phyloP scores from a whole-genome alignment of 2,329 filamentous ascomycete genomes.

The Zymoseptoria brevis region DNA sequence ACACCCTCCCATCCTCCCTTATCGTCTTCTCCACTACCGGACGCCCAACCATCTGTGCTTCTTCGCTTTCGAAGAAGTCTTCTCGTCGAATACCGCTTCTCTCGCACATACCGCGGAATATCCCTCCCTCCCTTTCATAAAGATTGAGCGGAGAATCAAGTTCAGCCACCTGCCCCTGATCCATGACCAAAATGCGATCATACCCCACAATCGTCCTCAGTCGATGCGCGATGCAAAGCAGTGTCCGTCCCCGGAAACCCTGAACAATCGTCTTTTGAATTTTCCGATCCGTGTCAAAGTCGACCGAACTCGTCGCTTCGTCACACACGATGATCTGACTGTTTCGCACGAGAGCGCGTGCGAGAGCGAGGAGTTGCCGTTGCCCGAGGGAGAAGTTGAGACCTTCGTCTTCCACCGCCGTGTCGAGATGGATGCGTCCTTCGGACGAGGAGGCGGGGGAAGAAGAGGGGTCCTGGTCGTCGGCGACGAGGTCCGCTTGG shows the following conservation, averaged over 20 bases:
- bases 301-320: slow-evolving; percentile 86
- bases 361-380: slow-evolving; percentile 89
- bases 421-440: slow-evolving; percentile 74
- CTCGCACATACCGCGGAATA: slow-evolving; percentile 87
- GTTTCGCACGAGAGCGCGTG: slow-evolving; percentile 77
- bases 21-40: not conserved
- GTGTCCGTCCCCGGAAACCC: slow-evolving; percentile 76
- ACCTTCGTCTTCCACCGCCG: slow-evolving; percentile 82
- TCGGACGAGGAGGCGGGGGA: slow-evolving; percentile 6
- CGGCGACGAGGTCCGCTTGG: slow-evolving; percentile 63
- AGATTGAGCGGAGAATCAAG: slow-evolving; percentile 67
- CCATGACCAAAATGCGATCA: slow-evolving; percentile 96
- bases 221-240: slow-evolving; percentile 87
- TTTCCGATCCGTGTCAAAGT: slow-evolving; percentile 94
- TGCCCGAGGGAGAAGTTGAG: slow-evolving; percentile 94
- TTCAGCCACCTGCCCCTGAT: slow-evolving; percentile 78
- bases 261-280: slow-evolving; percentile 83
- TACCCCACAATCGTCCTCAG: slow-evolving; percentile 86
- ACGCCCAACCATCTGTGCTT: slow-evolving; percentile 16
- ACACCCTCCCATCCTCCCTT: too few species aligned
- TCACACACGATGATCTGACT: slow-evolving; percentile 94
- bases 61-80: slow-evolving; percentile 36
- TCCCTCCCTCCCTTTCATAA: slow-evolving; percentile 61
- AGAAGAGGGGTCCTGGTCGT: slow-evolving; percentile 35
- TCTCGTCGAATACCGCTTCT: slow-evolving; percentile 63